Percentiles rank a stretch among this genome's conserved stretches.
Evolutionary conservation across 805 yeast genomes (phyloP).

Genomic region (Cyberlindnera mycetangii): DNA sequence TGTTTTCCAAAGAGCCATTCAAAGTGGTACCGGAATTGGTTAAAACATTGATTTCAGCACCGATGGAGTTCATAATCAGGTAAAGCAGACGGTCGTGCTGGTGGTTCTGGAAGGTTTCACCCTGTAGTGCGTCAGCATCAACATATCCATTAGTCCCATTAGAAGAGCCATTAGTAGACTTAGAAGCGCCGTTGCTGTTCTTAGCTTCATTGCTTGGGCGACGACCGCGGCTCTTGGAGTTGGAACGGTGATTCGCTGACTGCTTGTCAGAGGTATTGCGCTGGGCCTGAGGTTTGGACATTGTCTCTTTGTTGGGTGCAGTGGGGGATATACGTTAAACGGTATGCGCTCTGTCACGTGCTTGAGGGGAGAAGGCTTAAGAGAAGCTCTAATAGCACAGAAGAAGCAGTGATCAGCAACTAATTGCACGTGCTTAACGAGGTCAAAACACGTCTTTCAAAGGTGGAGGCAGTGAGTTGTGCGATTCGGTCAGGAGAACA

Average conservation of each 20-base stretch:
- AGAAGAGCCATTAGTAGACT: conserved; percentile 8
- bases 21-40: conserved; percentile 59
- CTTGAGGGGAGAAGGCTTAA: too few relatives aligned
- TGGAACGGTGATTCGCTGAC: conserved; percentile 17
- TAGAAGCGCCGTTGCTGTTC: conserved; percentile 3
- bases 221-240: conserved; percentile 15
- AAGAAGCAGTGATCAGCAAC: too few relatives aligned
- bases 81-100: conserved; percentile 52
- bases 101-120: conserved; percentile 28
- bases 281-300: conserved; percentile 16
- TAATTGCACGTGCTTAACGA: too few relatives aligned
- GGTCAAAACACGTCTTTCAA: too few relatives aligned
- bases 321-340: too few relatives aligned
- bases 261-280: conserved; percentile 11
- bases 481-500: too few relatives aligned
- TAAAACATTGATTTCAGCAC: conserved; percentile 55
- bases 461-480: too few relatives aligned
- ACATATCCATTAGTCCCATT: conserved; percentile 5
- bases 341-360: too few relatives aligned
- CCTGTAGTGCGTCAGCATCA: conserved; percentile 12
- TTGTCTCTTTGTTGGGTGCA: neutral
- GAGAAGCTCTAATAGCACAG: too few relatives aligned
- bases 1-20: conserved; percentile 56
- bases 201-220: conserved; percentile 11
- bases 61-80: conserved; percentile 56